Percentiles rank a stretch among this genome's conserved stretches.
Evolutionary conservation across 2,329 filamentous ascomycete genomes (phyloP).

Genomic region (Rhynchosporium graminicola): DNA sequence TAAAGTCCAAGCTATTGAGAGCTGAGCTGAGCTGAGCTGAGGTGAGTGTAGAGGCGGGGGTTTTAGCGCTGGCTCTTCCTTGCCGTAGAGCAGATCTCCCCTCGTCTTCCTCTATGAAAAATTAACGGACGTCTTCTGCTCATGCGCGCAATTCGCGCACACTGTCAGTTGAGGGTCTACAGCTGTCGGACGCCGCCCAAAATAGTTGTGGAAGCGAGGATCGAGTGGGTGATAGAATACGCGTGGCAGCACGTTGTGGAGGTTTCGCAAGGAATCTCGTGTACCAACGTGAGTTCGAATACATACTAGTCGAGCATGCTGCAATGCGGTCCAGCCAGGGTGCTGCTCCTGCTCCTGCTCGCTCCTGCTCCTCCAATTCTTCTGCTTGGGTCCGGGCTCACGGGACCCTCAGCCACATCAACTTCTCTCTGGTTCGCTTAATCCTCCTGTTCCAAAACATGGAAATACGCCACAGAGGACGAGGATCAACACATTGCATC

Average conservation of each 20-base stretch:
- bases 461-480: neutral
- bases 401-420: slow-evolving; percentile 15
- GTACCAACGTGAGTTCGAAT: neutral
- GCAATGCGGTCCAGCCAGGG: too few relatives aligned
- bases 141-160: slow-evolving; percentile 18
- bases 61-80: slow-evolving; percentile 23
- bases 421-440: slow-evolving; percentile 4
- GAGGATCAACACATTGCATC: slow-evolving; percentile 5
- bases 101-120: neutral
- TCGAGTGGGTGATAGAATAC: slow-evolving; percentile 21
- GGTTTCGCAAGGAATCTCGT: slow-evolving; percentile 24
- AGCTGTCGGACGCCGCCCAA: slow-evolving; percentile 7
- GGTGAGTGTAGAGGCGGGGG: slow-evolving; percentile 21
- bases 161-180: neutral
- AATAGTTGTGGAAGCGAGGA: slow-evolving; percentile 8
- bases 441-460: slow-evolving; percentile 2
- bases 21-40: slow-evolving; percentile 16
- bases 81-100: slow-evolving; percentile 4
- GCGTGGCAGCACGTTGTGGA: slow-evolving; percentile 32
- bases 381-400: slow-evolving; percentile 7
- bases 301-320: neutral
- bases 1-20: slow-evolving; percentile 23
- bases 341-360: too few relatives aligned
- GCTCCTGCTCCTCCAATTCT: neutral
- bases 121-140: slow-evolving; percentile 9